A percentile compares a stretch with the other conserved stretches of the same genome.
phyloP scores from a whole-genome alignment of 345 rosid genomes.

The Acer saccharum region DNA sequence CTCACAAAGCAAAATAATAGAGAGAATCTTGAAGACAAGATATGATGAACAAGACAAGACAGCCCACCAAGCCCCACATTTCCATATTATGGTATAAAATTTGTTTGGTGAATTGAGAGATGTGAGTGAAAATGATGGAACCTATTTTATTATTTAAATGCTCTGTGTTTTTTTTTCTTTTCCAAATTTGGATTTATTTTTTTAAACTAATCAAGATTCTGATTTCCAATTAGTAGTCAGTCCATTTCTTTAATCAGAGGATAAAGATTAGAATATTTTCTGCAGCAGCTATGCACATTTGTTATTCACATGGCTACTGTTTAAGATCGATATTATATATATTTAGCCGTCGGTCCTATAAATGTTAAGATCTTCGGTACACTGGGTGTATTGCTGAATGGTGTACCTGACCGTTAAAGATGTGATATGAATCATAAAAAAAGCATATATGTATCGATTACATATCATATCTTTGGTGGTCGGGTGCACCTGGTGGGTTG shows the following conservation, averaged over 20 bases:
- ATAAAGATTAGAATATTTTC: slow-evolving; percentile 19
- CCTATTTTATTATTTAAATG: background rate
- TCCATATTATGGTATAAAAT: slow-evolving; percentile 18
- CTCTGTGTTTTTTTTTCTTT: background rate
- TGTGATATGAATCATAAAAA: too few species aligned
- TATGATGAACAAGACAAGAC: slow-evolving; percentile 41
- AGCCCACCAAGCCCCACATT: slow-evolving; percentile 13
- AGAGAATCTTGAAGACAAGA: slow-evolving; percentile 55
- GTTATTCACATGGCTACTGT: slow-evolving; percentile 20
- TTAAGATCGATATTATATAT: background rate
- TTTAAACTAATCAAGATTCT: slow-evolving; percentile 17
- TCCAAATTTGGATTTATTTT: slow-evolving; percentile 10
- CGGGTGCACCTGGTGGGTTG: too few species aligned
- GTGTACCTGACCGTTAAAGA: too few species aligned
- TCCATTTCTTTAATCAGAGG: background rate
- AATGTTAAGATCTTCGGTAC: too few species aligned
- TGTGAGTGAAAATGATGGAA: slow-evolving; percentile 35
- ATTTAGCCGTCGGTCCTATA: slow-evolving; percentile 18
- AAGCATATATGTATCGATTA: too few species aligned
- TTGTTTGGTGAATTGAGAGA: slow-evolving; percentile 31
- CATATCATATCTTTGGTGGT: too few species aligned
- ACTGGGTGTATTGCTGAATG: too few species aligned
- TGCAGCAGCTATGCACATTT: slow-evolving; percentile 24
- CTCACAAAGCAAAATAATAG: slow-evolving; percentile 49
- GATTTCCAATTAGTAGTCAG: background rate